Percentiles rank a stretch among this genome's conserved stretches.
Evolutionary conservation across 257 asterid genomes (phyloP).

Genomic region (Galeopsis tetrahit): DNA sequence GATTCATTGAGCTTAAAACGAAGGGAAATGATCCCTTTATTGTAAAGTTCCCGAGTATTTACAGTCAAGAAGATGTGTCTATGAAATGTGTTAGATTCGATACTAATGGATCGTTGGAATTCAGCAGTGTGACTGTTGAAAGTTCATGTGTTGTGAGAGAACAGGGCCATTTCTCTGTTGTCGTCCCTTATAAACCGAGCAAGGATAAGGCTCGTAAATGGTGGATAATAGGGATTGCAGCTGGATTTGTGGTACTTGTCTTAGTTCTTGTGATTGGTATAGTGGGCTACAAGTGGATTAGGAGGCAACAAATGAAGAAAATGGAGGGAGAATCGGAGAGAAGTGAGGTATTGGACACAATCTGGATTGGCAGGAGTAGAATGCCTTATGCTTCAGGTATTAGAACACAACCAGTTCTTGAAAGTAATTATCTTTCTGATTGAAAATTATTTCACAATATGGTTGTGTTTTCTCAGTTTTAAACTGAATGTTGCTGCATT

Average conservation of each 20-base stretch:
- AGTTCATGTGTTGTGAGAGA: conserved; percentile 48
- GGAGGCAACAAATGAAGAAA: conserved; percentile 39
- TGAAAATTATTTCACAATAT: neutral
- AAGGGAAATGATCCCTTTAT: conserved; percentile 45
- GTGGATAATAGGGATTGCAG: conserved; percentile 61
- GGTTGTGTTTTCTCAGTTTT: conserved; percentile 5
- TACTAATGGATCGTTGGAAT: conserved; percentile 49
- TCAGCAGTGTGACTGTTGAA: conserved; percentile 42
- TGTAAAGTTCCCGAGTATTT: conserved; percentile 52
- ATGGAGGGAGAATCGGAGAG: conserved; percentile 67
- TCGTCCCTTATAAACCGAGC: conserved; percentile 41
- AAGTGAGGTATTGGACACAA: conserved; percentile 60
- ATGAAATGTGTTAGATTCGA: conserved; percentile 68
- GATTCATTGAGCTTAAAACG: conserved; percentile 37
- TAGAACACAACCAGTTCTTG: conserved; percentile 77
- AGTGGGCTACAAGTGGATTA: conserved; percentile 36
- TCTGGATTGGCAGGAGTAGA: conserved; percentile 77
- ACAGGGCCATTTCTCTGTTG: conserved; percentile 76
- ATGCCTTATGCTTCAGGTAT: conserved; percentile 77
- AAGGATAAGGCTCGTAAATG: conserved; percentile 27
- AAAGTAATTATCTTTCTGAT: conserved; percentile 60
- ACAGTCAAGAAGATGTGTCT: neutral
- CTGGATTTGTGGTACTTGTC: conserved; percentile 53
- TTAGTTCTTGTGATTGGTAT: conserved; percentile 33
- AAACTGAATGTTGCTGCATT: neutral